Evolutionary conservation across 1,284 basidiomycete species (phyloP).

Genomic region (Athelia sp.): DNA sequence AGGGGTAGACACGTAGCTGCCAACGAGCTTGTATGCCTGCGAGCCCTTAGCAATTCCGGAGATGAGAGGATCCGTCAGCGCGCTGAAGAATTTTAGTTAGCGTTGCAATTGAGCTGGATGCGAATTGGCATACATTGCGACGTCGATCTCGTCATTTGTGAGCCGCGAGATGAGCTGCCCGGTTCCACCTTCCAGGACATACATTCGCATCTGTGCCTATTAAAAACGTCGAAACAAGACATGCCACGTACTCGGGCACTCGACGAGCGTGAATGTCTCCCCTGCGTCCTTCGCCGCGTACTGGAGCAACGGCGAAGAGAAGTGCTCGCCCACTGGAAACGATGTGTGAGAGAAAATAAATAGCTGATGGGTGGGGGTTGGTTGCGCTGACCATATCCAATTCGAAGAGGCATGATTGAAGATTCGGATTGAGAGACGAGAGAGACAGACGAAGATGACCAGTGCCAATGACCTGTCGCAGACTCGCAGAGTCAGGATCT

Average conservation of each 20-base stretch:
- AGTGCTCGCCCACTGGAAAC: conserved; percentile 78
- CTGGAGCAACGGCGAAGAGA: conserved; percentile 85
- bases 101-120: conserved; percentile 4
- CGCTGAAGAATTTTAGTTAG: conserved; percentile 39
- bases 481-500: too few relatives aligned
- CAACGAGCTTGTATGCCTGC: conserved; percentile 85
- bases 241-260: conserved; percentile 76
- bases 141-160: conserved; percentile 81
- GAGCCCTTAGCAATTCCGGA: conserved; percentile 90
- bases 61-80: conserved; percentile 91
- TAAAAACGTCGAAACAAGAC: too few relatives aligned
- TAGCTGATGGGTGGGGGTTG: background rate
- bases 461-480: too few relatives aligned
- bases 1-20: conserved; percentile 87
- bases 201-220: background rate
- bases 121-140: conserved; percentile 67
- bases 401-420: conserved; percentile 36
- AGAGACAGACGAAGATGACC: too few relatives aligned
- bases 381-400: conserved; percentile 36
- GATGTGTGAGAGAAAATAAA: background rate
- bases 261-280: conserved; percentile 77
- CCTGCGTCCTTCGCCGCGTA: conserved; percentile 61
- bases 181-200: conserved; percentile 77
- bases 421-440: too few relatives aligned
- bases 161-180: conserved; percentile 86